Percentiles rank a stretch among this genome's conserved stretches.
phyloP scores from a whole-genome alignment of 202 grass and related monocot genomes.

The Panicum hallii region DNA sequence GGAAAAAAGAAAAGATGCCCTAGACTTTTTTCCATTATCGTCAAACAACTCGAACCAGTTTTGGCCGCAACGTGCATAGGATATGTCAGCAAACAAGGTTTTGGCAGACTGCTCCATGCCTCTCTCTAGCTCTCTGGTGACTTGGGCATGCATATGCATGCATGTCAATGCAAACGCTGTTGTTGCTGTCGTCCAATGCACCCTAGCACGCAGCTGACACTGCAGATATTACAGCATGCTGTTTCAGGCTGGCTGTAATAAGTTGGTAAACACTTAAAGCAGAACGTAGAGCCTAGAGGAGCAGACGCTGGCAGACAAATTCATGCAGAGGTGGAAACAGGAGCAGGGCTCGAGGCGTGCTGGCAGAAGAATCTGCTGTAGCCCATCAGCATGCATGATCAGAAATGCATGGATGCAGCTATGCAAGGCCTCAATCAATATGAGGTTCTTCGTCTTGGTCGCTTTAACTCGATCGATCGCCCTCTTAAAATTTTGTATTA shows the following conservation, averaged over 20 bases:
- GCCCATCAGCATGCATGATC: slow-evolving; percentile 18
- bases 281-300: slow-evolving; percentile 48
- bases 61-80: slow-evolving; percentile 4
- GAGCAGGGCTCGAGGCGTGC: slow-evolving; percentile 32
- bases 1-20: neutral
- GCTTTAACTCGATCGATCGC: neutral
- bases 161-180: slow-evolving; percentile 37
- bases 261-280: slow-evolving; percentile 26
- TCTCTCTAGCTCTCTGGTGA: neutral
- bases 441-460: neutral
- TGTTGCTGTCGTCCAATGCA: slow-evolving; percentile 8
- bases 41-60: slow-evolving; percentile 4
- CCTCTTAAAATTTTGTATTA: neutral
- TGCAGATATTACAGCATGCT: neutral
- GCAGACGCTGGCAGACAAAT: slow-evolving; percentile 32
- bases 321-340: slow-evolving; percentile 7
- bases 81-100: slow-evolving; percentile 26
- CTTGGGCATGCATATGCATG: neutral
- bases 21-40: neutral
- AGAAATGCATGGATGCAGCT: slow-evolving; percentile 39
- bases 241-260: slow-evolving; percentile 22
- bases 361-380: slow-evolving; percentile 32
- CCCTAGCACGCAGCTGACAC: neutral
- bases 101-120: slow-evolving; percentile 25
- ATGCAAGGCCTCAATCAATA: slow-evolving; percentile 20